A percentile compares a stretch with the other conserved stretches of the same genome.
Conservation (phyloP, 179 eudicot genomes). For the Beta corolliflora region DNA sequence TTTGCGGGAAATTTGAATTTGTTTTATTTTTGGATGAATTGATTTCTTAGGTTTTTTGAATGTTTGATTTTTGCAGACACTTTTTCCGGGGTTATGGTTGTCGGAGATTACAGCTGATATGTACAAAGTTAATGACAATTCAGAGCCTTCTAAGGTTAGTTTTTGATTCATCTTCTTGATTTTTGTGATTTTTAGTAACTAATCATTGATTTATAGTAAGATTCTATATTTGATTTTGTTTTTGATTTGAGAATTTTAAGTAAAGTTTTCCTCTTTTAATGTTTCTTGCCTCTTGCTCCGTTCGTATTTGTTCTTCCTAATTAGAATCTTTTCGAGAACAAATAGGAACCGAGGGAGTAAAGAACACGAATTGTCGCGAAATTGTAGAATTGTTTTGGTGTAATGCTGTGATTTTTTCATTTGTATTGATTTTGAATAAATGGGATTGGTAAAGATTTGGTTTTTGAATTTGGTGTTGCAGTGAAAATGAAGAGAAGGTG, state of each 20-base stretch:
- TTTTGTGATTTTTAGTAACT: no score
- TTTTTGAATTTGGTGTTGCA: conserved; percentile 20
- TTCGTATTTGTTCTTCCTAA: no score
- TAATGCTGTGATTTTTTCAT: neutral
- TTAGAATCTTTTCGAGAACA: neutral
- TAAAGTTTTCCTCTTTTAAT: neutral
- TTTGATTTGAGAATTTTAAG: neutral
- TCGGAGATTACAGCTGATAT: conserved; percentile 50
- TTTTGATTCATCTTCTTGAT: neutral
- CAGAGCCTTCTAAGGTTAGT: conserved; percentile 33
- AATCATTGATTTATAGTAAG: no score
- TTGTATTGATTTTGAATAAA: neutral
- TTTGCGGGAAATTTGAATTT: conserved; percentile 18
- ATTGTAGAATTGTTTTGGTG: neutral
- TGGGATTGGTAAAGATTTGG: conserved; percentile 5
- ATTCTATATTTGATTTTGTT: no score
- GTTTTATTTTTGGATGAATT: neutral
- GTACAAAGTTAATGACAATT: conserved; percentile 44
- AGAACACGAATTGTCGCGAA: neutral
- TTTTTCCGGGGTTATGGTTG: conserved; percentile 43
- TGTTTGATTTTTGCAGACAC: conserved; percentile 30
- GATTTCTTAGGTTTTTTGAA: neutral
- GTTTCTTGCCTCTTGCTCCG: neutral
- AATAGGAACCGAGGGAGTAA: neutral
- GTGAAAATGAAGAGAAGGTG: conserved; percentile 11